Base-by-base conservation (phyloP, 805 yeast genomes). In the Blastobotrys peoriensis region DNA sequence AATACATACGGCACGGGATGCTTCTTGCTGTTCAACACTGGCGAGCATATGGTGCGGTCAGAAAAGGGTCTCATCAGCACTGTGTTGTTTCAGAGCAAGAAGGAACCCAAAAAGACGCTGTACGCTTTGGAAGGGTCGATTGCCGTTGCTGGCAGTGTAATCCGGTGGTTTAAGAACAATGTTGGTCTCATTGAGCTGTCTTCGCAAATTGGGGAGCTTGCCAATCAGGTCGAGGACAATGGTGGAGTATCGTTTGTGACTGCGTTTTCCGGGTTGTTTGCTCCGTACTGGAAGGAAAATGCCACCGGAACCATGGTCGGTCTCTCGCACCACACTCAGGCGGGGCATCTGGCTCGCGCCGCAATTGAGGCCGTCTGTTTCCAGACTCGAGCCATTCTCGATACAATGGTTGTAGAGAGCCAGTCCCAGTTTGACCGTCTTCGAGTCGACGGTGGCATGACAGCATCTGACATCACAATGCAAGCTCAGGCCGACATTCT, bases 1-100 rank as follows among this genome's bases (percentile, higher is more conserved):
- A 87, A 95, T 72, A 89, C 98, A 8, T 89, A 88, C 59, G 98
- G 98, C 51, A 89, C 98, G 1, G 98, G 98, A 50, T 86, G 95
- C 63, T 89, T 89, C 71, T 66, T 89, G 50, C 71, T 91, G 51
- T 86, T 83, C 72, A 89, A 89, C 66, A 85, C 95, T 1, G 98
- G 98, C 47, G 64, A 69, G 37, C 65, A 71, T 41, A 83, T 86
- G 47, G 73, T 87, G 57, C 74, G 82, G 28, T 79, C 89, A 27
- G 71, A 76, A 28, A 80, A 84, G 60, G 97, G 96, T 40, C 80
- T 94, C 10, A 72, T 89, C 54, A 88, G 96, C 36, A 89, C 97
- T 1, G 75, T 88, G 43, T 96, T 91, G 2, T 91, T 76, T 69
- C 86, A 95, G 86, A 84, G 89, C 67, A 91, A 93, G 33, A 71